These are phyloP conservation scores for Fistulinella prunicolor DNA, from an alignment of 768 basidiomycete species.

Conservation along the genomic window DNA sequence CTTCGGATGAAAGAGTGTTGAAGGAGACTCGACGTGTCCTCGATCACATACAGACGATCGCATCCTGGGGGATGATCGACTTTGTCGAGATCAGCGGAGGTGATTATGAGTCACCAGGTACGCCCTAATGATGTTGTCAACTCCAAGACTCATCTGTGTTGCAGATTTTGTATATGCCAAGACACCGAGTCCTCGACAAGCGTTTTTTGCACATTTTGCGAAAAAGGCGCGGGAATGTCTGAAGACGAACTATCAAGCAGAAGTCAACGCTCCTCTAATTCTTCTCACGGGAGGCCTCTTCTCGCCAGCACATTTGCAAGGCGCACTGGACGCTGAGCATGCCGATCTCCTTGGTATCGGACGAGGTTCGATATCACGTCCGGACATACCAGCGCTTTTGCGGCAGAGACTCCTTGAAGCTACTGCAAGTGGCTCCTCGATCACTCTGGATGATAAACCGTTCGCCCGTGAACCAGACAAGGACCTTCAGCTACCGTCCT, in stretches of 20 bases:
- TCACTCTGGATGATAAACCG: constrained; percentile 23
- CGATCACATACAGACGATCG: constrained; percentile 57
- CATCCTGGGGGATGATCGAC: constrained; percentile 65
- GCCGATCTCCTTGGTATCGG: constrained; percentile 79
- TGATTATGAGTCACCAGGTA: constrained; percentile 78
- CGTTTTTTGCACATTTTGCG: constrained; percentile 71
- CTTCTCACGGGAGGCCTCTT: constrained; percentile 81
- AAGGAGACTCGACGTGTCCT: constrained; percentile 44
- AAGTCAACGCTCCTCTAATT: constrained; percentile 49
- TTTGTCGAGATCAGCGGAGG: constrained; percentile 90
- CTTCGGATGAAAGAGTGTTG: constrained; percentile 31
- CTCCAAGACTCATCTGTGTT: background rate
- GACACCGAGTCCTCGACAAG: constrained; percentile 49
- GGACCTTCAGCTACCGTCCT: constrained; percentile 17
- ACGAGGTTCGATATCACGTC: constrained; percentile 59
- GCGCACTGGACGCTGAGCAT: constrained; percentile 51
- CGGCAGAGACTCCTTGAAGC: constrained; percentile 8
- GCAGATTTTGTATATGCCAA: constrained; percentile 43
- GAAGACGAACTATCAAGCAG: constrained; percentile 26
- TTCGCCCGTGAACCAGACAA: constrained; percentile 41
- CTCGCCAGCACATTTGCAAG: constrained; percentile 51
- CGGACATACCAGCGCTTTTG: constrained; percentile 52
- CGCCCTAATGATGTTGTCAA: constrained; percentile 5
- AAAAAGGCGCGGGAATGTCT: constrained; percentile 49
- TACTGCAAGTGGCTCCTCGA: constrained; percentile 9